A percentile compares a stretch with the other conserved stretches of the same genome.
Conservation (phyloP, 202 grass and related monocot genomes). For the Bolboschoenoplectus hybrid region DNA sequence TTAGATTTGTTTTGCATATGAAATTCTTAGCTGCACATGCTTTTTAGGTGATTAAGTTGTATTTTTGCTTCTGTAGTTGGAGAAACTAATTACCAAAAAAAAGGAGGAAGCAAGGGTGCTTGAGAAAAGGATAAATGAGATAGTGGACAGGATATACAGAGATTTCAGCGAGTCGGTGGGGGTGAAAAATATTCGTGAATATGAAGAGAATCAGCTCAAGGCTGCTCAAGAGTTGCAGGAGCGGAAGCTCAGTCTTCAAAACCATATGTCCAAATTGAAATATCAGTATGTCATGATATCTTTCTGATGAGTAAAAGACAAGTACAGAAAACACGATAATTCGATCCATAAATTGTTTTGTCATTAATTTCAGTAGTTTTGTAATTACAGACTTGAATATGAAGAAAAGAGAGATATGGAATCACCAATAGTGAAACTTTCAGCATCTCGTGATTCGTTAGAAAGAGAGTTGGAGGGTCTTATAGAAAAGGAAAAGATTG, state of each 20-base stretch:
- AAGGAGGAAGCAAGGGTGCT: conserved; percentile 73
- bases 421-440: conserved; percentile 70
- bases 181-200: conserved; percentile 93
- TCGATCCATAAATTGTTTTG: conserved; percentile 8
- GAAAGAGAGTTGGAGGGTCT: conserved; percentile 78
- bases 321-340: conserved; percentile 15
- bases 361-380: conserved; percentile 19
- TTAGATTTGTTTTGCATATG: conserved; percentile 38
- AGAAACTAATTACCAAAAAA: conserved; percentile 63
- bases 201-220: conserved; percentile 95
- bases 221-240: conserved; percentile 85
- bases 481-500: conserved; percentile 75
- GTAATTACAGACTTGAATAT: conserved; percentile 79
- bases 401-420: conserved; percentile 94
- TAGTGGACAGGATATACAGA: conserved; percentile 87
- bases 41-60: conserved; percentile 33
- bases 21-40: conserved; percentile 28
- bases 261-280: conserved; percentile 99
- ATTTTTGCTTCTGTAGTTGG: conserved; percentile 61
- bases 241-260: conserved; percentile 75
- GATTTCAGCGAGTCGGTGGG: conserved; percentile 95
- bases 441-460: conserved; percentile 59
- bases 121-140: conserved; percentile 96
- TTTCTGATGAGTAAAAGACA: conserved; percentile 26
- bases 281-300: conserved; percentile 75